Conservation (phyloP, 352 stramenopile species). For the Globisporangium nunn region DNA sequence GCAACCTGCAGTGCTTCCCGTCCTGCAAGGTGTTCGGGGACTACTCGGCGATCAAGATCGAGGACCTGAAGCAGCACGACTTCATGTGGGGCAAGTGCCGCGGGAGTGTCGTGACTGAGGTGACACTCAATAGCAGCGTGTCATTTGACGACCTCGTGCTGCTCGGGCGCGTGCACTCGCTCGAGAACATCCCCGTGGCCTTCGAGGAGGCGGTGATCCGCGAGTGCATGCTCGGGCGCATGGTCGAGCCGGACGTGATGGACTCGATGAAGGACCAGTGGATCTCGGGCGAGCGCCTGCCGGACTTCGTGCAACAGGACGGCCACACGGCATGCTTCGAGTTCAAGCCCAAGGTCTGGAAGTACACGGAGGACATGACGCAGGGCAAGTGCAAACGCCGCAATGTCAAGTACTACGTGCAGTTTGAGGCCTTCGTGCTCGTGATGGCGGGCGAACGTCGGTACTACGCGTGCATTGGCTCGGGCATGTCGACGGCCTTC, state of each 20-base stretch:
- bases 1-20: slow-evolving; percentile 87
- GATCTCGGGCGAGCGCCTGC: slow-evolving; percentile 74
- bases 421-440: slow-evolving; percentile 82
- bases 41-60: slow-evolving; percentile 86
- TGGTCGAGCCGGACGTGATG: slow-evolving; percentile 71
- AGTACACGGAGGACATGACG: slow-evolving; percentile 86
- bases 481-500: slow-evolving; percentile 81
- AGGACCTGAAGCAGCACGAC: slow-evolving; percentile 85
- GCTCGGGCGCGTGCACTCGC: slow-evolving; percentile 73
- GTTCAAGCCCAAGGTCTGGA: slow-evolving; percentile 88
- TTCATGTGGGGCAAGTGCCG: slow-evolving; percentile 89
- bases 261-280: slow-evolving; percentile 82
- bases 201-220: slow-evolving; percentile 81
- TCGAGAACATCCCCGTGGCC: slow-evolving; percentile 78
- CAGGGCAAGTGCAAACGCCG: slow-evolving; percentile 84
- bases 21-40: slow-evolving; percentile 87
- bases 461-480: slow-evolving; percentile 83
- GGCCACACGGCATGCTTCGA: slow-evolving; percentile 69
- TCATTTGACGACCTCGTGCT: slow-evolving; percentile 78
- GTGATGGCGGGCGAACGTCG: slow-evolving; percentile 63
- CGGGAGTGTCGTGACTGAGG: slow-evolving; percentile 73
- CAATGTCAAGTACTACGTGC: slow-evolving; percentile 87
- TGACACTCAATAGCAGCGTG: slow-evolving; percentile 78
- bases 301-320: slow-evolving; percentile 81
- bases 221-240: slow-evolving; percentile 78